Evolutionary conservation across 73 alveolate genomes (phyloP).

Genomic region (Paramecium octaurelia): DNA sequence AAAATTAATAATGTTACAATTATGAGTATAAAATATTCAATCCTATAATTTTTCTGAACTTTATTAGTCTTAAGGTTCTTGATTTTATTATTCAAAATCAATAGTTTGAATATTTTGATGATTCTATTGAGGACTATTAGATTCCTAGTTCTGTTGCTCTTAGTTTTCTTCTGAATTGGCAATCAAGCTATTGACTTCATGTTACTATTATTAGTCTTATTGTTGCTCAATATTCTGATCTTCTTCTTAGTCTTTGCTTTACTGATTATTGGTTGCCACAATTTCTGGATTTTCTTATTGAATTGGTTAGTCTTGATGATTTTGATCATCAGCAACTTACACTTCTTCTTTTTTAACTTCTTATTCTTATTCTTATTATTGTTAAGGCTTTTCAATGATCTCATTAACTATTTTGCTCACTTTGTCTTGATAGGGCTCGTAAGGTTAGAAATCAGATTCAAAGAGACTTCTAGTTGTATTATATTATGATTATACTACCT

Average conservation of each 20-base stretch:
- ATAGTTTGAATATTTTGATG: neutral
- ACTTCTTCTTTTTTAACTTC: neutral
- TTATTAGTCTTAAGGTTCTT: neutral
- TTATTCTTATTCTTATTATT: neutral
- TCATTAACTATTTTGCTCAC: neutral
- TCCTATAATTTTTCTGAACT: neutral
- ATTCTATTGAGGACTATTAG: neutral
- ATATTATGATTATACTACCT: neutral
- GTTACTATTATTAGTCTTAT: neutral
- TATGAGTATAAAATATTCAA: neutral
- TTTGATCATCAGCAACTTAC: neutral
- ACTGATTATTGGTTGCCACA: neutral
- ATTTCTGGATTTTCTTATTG: neutral
- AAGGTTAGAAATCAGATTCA: neutral
- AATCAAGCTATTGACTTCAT: neutral
- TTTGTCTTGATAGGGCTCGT: neutral
- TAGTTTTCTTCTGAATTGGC: neutral
- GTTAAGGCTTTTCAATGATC: neutral
- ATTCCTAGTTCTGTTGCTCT: neutral
- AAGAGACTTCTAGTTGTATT: neutral
- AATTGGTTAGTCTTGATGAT: neutral
- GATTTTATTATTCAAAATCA: neutral
- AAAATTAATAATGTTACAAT: neutral
- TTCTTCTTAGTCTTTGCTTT: neutral
- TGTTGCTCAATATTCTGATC: neutral